Percentiles rank a stretch among this genome's conserved stretches.
These are phyloP conservation scores for Backusella parvicylindrica DNA, from an alignment of 192 early-diverging fungal genomes.

Conservation along the genomic window DNA sequence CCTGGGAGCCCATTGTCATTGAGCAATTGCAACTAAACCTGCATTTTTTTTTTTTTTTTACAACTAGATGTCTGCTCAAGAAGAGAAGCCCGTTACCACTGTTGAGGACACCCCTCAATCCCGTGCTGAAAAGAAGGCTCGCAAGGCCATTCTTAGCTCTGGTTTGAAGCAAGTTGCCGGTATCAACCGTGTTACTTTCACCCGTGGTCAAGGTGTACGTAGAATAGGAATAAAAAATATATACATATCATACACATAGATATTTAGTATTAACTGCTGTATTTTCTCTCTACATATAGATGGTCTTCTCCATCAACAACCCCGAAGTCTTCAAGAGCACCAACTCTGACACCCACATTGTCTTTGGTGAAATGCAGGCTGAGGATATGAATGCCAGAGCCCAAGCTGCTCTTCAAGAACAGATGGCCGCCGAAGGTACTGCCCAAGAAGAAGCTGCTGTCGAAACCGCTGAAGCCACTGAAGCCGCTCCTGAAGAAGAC, in stretches of 20 bases:
- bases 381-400: slow-evolving; percentile 83
- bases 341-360: slow-evolving; percentile 91
- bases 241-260: not conserved
- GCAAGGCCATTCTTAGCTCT: slow-evolving; percentile 92
- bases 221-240: not conserved
- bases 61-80: slow-evolving; percentile 9
- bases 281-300: slow-evolving; percentile 12
- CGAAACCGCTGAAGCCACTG: slow-evolving; percentile 48
- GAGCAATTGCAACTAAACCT: not conserved
- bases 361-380: slow-evolving; percentile 92
- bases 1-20: too few relatives aligned
- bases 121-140: slow-evolving; percentile 94
- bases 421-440: slow-evolving; percentile 54
- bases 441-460: slow-evolving; percentile 38
- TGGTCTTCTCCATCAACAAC: slow-evolving; percentile 82
- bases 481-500: slow-evolving; percentile 43
- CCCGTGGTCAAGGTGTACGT: slow-evolving; percentile 62
- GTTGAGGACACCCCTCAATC: slow-evolving; percentile 48
- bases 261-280: not conserved
- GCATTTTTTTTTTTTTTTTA: not conserved
- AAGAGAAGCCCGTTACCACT: not conserved
- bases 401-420: slow-evolving; percentile 65
- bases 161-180: slow-evolving; percentile 86
- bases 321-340: slow-evolving; percentile 95
- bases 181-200: slow-evolving; percentile 87